Evolutionary conservation across 148 eudicot genomes (phyloP).

Genomic region (Amaranthus cruentus): DNA sequence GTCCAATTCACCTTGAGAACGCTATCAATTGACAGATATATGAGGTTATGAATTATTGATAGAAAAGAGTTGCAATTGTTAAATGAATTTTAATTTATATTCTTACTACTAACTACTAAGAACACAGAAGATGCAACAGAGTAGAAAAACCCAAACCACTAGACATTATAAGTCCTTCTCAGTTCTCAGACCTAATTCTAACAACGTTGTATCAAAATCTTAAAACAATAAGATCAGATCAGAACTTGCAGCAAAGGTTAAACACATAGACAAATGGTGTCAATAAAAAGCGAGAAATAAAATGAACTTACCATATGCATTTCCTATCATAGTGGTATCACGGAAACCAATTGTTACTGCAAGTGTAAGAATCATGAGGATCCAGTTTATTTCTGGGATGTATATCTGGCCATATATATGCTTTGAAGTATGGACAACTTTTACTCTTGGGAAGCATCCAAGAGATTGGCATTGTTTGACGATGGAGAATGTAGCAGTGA

Average conservation of each 20-base stretch:
- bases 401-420: conserved; percentile 87
- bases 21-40: neutral
- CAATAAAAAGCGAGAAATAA: conserved; percentile 1
- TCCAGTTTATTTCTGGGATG: conserved; percentile 95
- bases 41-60: neutral
- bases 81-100: no score
- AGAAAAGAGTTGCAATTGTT: neutral
- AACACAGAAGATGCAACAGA: neutral
- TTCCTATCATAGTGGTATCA: conserved; percentile 80
- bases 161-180: neutral
- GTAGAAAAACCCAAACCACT: neutral
- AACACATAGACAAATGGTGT: neutral
- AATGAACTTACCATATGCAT: conserved; percentile 82
- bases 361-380: conserved; percentile 90
- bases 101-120: no score
- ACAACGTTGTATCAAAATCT: neutral
- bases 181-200: neutral
- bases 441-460: conserved; percentile 94
- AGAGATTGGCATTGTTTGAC: conserved; percentile 92
- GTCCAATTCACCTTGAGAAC: no score
- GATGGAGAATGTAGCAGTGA: conserved; percentile 92
- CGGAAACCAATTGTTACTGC: conserved; percentile 75
- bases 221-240: neutral
- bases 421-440: conserved; percentile 91
- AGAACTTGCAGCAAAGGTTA: neutral